A percentile compares a stretch with the other conserved stretches of the same genome.
These are phyloP conservation scores for Scheffersomyces cryptocercus DNA, from an alignment of 1,139 yeast genomes.

Conservation along the genomic window DNA sequence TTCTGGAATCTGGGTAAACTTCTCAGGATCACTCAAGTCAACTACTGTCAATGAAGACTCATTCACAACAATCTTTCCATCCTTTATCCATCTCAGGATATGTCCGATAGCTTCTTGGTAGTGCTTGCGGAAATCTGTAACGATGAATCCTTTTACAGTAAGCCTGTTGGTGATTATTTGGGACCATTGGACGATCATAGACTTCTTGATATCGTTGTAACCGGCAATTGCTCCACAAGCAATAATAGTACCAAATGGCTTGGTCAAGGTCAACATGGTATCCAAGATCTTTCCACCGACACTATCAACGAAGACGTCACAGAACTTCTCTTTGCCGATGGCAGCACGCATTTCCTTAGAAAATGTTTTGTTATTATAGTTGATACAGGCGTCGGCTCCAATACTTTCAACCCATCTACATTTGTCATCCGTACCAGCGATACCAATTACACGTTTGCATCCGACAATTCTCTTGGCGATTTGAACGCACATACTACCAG, in stretches of 20 bases:
- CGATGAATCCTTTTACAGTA: conserved; percentile 21
- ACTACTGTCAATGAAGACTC: conserved; percentile 30
- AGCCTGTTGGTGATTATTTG: conserved; percentile 26
- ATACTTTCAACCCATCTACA: conserved; percentile 29
- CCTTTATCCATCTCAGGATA: conserved; percentile 19
- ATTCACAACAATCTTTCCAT: conserved; percentile 19
- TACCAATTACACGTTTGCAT: conserved; percentile 29
- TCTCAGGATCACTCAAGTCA: conserved; percentile 32
- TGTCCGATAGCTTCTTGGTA: conserved; percentile 13
- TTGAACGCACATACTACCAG: conserved; percentile 33
- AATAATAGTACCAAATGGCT: conserved; percentile 45
- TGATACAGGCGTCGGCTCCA: conserved; percentile 31
- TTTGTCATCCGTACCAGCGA: conserved; percentile 31
- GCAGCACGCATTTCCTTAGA: conserved; percentile 11
- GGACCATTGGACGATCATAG: conserved; percentile 15
- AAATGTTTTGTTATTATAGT: conserved; percentile 19
- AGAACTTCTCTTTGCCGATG: conserved; percentile 15
- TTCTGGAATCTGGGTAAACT: conserved; percentile 40
- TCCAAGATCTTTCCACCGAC: conserved; percentile 67
- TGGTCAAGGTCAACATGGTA: conserved; percentile 41
- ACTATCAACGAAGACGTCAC: conserved; percentile 49
- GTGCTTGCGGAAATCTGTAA: conserved; percentile 16
- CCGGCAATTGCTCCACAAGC: conserved; percentile 68
- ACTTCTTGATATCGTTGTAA: conserved; percentile 34
- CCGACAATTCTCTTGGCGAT: conserved; percentile 31